A percentile compares a stretch with the other conserved stretches of the same genome.
phyloP scores from a whole-genome alignment of 2,329 filamentous ascomycete genomes.

The Fusarium neocosmosporiellum region DNA sequence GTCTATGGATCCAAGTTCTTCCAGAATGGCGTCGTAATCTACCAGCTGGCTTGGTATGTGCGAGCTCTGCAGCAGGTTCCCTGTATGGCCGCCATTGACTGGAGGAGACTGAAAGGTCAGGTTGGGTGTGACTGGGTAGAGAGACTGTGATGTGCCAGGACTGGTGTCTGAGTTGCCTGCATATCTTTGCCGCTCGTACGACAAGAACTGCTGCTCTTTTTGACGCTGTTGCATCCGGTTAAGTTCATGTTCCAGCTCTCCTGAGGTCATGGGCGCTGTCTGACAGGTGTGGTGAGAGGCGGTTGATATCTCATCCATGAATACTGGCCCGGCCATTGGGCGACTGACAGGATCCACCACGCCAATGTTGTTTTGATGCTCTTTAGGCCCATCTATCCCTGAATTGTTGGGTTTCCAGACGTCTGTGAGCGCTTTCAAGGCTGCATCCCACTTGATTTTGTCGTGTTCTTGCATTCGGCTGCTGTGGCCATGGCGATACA shows the following conservation, averaged over 20 bases:
- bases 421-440: slow-evolving; percentile 41
- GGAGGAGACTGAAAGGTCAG: slow-evolving; percentile 41
- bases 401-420: slow-evolving; percentile 40
- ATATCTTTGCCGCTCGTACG: slow-evolving; percentile 38
- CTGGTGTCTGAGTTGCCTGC: slow-evolving; percentile 31
- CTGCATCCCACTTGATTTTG: slow-evolving; percentile 46
- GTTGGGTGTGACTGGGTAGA: slow-evolving; percentile 40
- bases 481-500: slow-evolving; percentile 45
- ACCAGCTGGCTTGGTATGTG: slow-evolving; percentile 44
- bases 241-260: slow-evolving; percentile 38
- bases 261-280: slow-evolving; percentile 35
- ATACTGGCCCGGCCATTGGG: slow-evolving; percentile 31
- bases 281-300: slow-evolving; percentile 39
- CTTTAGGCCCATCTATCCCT: slow-evolving; percentile 33
- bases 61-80: slow-evolving; percentile 34
- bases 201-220: slow-evolving; percentile 34
- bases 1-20: slow-evolving; percentile 64
- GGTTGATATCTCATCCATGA: slow-evolving; percentile 46
- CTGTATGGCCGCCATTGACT: slow-evolving; percentile 30
- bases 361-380: slow-evolving; percentile 27
- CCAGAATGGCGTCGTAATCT: slow-evolving; percentile 64
- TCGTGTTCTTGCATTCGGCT: slow-evolving; percentile 50
- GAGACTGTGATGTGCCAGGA: slow-evolving; percentile 34
- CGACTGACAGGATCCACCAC: slow-evolving; percentile 30
- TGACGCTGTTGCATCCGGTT: slow-evolving; percentile 36